phyloP scores from a whole-genome alignment of 2,329 filamentous ascomycete species.

The Macroventuria anomochaeta region DNA sequence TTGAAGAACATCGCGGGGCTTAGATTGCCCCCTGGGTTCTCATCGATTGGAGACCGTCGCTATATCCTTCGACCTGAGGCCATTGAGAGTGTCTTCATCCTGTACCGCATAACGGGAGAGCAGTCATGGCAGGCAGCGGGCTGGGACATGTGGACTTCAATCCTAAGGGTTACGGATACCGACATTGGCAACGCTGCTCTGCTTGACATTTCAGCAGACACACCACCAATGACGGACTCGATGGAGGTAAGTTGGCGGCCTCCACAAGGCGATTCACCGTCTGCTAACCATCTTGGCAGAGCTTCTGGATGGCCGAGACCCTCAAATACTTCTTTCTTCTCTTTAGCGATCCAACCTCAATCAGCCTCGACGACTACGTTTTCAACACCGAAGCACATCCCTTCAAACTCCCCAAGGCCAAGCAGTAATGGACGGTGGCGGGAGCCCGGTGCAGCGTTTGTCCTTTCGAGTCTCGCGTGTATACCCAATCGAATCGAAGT shows the following conservation, averaged over 20 bases:
- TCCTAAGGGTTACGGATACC: conserved; percentile 52
- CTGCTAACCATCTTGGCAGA: conserved; percentile 34
- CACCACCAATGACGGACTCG: conserved; percentile 49
- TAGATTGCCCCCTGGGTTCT: conserved; percentile 54
- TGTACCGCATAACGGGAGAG: conserved; percentile 66
- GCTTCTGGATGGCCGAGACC: conserved; percentile 59
- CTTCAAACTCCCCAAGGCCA: conserved; percentile 43
- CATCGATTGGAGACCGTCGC: conserved; percentile 51
- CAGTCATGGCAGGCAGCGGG: conserved; percentile 53
- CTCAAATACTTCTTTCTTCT: conserved; percentile 59
- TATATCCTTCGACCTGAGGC: conserved; percentile 63
- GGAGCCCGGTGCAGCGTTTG: not conserved
- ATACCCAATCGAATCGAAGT: not conserved
- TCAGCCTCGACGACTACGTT: conserved; percentile 55
- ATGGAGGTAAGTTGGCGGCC: conserved; percentile 50
- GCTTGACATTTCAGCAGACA: conserved; percentile 50
- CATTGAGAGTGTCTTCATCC: conserved; percentile 66
- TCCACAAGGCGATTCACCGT: not conserved
- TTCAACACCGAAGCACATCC: conserved; percentile 60
- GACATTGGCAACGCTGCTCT: conserved; percentile 56
- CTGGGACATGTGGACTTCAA: conserved; percentile 59
- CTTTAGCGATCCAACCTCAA: conserved; percentile 52
- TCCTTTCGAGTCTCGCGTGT: not conserved
- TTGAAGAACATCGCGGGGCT: conserved; percentile 48
- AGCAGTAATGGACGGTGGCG: not conserved